Conservation (phyloP, 208 protist species). For the Leishmania tropica region DNA sequence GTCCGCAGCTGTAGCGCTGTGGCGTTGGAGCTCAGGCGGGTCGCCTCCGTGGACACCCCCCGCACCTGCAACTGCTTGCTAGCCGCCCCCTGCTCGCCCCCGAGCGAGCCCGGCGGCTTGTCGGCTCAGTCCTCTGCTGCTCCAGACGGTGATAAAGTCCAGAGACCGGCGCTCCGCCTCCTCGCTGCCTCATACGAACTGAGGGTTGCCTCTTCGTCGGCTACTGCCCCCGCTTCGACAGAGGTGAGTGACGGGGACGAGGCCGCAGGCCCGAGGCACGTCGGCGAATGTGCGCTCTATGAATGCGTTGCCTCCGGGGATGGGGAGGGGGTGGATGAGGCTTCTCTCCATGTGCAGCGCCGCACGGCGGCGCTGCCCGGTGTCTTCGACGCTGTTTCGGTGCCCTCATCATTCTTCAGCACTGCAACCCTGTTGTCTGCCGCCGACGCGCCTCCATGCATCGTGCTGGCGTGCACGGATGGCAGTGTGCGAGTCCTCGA, state of each 20-base stretch:
- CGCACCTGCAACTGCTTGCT: conserved; percentile 85
- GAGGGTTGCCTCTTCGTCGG: not conserved
- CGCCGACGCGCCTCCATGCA: not conserved
- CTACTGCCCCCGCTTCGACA: not conserved
- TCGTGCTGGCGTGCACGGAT: conserved; percentile 74
- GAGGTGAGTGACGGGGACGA: not conserved
- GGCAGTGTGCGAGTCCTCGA: conserved; percentile 59
- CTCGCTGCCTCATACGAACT: conserved; percentile 11
- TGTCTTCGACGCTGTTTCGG: conserved; percentile 63
- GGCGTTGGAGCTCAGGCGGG: conserved; percentile 8
- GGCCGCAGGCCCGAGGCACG: conserved; percentile 5
- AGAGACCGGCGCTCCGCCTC: not conserved
- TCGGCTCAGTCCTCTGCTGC: not conserved
- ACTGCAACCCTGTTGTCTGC: not conserved
- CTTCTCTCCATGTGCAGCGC: not conserved
- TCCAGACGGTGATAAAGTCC: not conserved
- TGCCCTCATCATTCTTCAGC: conserved; percentile 14
- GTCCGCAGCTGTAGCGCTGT: not conserved
- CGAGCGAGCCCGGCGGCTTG: not conserved
- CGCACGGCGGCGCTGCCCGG: conserved; percentile 42
- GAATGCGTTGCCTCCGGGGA: not conserved
- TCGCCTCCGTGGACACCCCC: conserved; percentile 14
- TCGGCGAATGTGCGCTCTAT: conserved; percentile 28
- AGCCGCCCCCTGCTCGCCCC: not conserved
- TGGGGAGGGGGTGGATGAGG: not conserved